Evolutionary conservation across 257 asterid genomes (phyloP), one percentile per base, ranked within the genome.

Genomic region (Capsicum pubescens): DNA sequence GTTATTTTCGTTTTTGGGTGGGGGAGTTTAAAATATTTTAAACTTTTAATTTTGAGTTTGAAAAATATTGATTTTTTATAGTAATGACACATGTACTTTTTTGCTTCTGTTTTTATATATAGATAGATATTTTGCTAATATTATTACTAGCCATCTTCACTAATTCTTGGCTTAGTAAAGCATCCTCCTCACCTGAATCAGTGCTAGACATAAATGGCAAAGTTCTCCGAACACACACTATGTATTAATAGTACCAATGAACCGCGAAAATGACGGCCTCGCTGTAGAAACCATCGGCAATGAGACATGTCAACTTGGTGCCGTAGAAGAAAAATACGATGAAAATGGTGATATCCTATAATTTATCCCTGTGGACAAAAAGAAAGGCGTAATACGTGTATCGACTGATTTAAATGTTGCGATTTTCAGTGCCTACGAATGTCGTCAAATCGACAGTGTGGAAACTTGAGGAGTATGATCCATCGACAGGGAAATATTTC

Each of bases 151-250:
- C 0, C 19, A 67, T 16, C 74, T 67, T 35, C 21, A 67, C 44
- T 9, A 67, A 35, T 35, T 67, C 50, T 67, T 32, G 74, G 46
- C 71, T 12, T 64, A 26, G 71, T 64, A 44, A 64, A 64, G 44
- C 71, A 64, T 64, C 46, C n/a, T 6, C 71, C 4, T 1, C 50
- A 67, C 50, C 74, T 35, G 48, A 66, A 66, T 48, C 74, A 66
- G 74, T 66, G 48, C n/a, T 66, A 66, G 74, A 66, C 74, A 35
- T 35, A 67, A 35, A 35, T 35, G 74, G 74, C 74, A 67, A 67
- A 35, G 13, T 67, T 4, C 74, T 67, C 50, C 50, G 19, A 66
- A 35, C 74, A 35, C 74, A 58, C 2, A 66, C 48, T 13, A 66
- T 8, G 74, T 66, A 66, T 66, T 14, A 67, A 35, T 67, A 7